Percentiles rank a stretch among this genome's conserved stretches.
phyloP scores from a whole-genome alignment of 257 asterid species.

The Avicennia marina region DNA sequence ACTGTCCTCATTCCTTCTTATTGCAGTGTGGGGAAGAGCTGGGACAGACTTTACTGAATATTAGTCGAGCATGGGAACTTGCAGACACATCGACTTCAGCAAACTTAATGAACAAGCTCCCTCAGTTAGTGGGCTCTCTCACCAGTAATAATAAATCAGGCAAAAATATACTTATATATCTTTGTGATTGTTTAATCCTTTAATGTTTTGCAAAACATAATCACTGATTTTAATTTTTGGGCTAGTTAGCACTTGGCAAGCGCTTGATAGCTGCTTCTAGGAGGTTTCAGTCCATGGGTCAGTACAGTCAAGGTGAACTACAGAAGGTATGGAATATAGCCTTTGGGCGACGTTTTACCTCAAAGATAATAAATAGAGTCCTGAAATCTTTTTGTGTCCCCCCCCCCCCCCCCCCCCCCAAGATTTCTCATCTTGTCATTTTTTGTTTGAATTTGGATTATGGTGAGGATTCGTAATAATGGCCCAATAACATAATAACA shows the following conservation, averaged over 20 bases:
- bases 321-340: slow-evolving; percentile 47
- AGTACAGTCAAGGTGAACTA: slow-evolving; percentile 85
- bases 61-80: slow-evolving; percentile 86
- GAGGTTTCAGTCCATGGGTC: slow-evolving; percentile 96
- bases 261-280: slow-evolving; percentile 82
- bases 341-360: not conserved
- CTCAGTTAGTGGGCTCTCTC: slow-evolving; percentile 38
- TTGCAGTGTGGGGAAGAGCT: slow-evolving; percentile 84
- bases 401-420: no score
- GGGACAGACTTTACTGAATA: slow-evolving; percentile 59
- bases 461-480: no score
- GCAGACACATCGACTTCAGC: slow-evolving; percentile 75
- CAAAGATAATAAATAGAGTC: not conserved
- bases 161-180: slow-evolving; percentile 29
- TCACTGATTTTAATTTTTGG: slow-evolving; percentile 31
- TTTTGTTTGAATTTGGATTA: not conserved
- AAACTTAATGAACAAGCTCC: slow-evolving; percentile 54
- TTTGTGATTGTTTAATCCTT: not conserved
- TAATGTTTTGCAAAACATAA: not conserved
- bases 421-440: not conserved
- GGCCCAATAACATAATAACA: no score
- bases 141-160: slow-evolving; percentile 62
- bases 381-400: no score
- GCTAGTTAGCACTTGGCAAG: slow-evolving; percentile 83
- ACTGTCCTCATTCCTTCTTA: not conserved